These are phyloP conservation scores for Beta macrorhiza DNA, from an alignment of 179 eudicot species.

Conservation along the genomic window DNA sequence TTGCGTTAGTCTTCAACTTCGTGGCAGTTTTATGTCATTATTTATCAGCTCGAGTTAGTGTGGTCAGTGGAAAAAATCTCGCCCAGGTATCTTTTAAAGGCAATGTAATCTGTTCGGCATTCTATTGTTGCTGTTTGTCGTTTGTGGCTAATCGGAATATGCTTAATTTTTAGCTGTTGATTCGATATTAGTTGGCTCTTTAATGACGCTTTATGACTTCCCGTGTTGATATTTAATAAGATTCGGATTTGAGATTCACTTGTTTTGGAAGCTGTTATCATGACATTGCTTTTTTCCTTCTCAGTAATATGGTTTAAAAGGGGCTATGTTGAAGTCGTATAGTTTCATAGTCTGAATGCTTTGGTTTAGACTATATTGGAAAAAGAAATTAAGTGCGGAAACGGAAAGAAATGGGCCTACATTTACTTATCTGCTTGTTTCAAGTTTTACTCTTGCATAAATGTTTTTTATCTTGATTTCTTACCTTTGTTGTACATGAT, in stretches of 20 bases:
- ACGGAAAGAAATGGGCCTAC: neutral
- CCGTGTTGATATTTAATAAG: neutral
- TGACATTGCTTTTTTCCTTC: neutral
- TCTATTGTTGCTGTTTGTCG: neutral
- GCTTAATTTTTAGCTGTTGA: neutral
- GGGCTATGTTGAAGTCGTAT: neutral
- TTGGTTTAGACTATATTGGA: neutral
- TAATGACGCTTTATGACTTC: no score
- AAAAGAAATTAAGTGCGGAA: neutral
- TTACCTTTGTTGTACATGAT: conserved; percentile 24
- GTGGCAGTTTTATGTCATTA: conserved; percentile 77
- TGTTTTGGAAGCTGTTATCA: neutral
- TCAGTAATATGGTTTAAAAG: neutral
- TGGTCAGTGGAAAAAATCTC: conserved; percentile 70
- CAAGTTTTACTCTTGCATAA: neutral
- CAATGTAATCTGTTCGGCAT: neutral
- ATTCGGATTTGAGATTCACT: neutral
- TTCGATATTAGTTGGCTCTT: neutral
- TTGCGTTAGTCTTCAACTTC: conserved; percentile 53
- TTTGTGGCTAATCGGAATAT: neutral
- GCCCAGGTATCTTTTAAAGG: conserved; percentile 55
- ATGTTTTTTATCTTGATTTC: conserved; percentile 4
- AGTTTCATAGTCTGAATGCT: neutral
- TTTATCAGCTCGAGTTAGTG: conserved; percentile 64
- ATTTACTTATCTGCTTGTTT: neutral